Base-by-base conservation (phyloP, 805 yeast genomes). In the Monosporozyma siamensis region DNA sequence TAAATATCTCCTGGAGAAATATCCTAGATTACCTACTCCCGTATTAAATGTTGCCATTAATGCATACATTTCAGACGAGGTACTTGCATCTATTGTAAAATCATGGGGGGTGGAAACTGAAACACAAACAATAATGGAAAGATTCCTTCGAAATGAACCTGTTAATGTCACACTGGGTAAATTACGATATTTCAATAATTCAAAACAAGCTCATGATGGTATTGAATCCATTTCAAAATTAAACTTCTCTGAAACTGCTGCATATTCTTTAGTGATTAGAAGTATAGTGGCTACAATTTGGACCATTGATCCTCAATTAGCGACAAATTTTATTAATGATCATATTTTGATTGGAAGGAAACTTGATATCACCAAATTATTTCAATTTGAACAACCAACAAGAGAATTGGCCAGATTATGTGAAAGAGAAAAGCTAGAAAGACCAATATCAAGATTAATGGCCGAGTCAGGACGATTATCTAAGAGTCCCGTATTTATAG, bases 391-490 rank as follows among this genome's bases (percentile, higher is more conserved):
- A 52, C 82, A 82, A 58, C 96, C 97, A 32, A 82, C 90, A 11
- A 75, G 92, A 60, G 92, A 89, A 59, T 70, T 92, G 46, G 74
- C 86, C 1, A 75, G 78, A 45, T 66, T 92, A 39, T 80, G 95
- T 56, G 80, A 77, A 43, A 78, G 89, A 49, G 82, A 89, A 58
- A 75, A 77, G 11, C 70, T 90, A 50, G 74, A 74, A 40, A 73
- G 76, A 17, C 96, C 97, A 23, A 74, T 82, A 4, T 80, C 88
- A 38, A 78, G 94, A 58, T 72, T 92, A 45, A 68, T 92, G 43
- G 89, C 95, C 26, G 99, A 92, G 65, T 83, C 95, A 23, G 99
- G 99, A 62, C 77, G 98, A 64, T 69, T 72, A 54, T 78, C 95
- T 3, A 73, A 76, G 45, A 78, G 83, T 38, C 95, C 98, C 20